phyloP scores from a whole-genome alignment of 805 yeast species.

The Metschnikowia amazonensis region DNA sequence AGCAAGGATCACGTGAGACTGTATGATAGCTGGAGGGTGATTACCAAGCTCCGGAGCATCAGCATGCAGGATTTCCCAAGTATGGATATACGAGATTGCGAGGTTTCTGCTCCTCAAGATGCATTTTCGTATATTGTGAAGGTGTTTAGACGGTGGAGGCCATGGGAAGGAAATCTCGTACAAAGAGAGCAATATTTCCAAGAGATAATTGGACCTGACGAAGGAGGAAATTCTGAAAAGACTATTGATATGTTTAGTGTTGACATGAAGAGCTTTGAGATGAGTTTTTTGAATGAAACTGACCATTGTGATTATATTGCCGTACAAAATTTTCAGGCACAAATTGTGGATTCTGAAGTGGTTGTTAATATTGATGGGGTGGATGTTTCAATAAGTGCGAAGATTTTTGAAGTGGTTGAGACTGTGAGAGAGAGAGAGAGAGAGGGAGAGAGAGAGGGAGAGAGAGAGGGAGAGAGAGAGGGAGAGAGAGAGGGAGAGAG shows the following conservation, averaged over 20 bases:
- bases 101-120: slow-evolving; percentile 40
- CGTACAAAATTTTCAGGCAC: slow-evolving; percentile 1
- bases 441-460: not conserved
- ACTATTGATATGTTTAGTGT: not conserved
- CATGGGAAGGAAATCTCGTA: slow-evolving; percentile 79
- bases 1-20: slow-evolving; percentile 71
- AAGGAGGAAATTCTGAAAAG: too few species aligned
- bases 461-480: not conserved
- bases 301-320: slow-evolving; percentile 1
- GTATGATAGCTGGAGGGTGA: slow-evolving; percentile 82
- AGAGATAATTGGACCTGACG: slow-evolving; percentile 13
- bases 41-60: slow-evolving; percentile 76
- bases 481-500: not conserved
- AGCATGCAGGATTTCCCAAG: slow-evolving; percentile 53
- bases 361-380: slow-evolving; percentile 9
- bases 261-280: not conserved
- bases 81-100: slow-evolving; percentile 24
- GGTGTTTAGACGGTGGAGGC: slow-evolving; percentile 76
- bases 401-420: slow-evolving; percentile 4
- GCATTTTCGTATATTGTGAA: slow-evolving; percentile 55
- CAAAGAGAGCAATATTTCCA: slow-evolving; percentile 54
- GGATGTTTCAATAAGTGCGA: slow-evolving; percentile 7
- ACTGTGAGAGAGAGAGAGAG: not conserved
- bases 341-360: slow-evolving; percentile 3
- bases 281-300: slow-evolving; percentile 1